Conservation (phyloP, 805 yeast genomes). For the Suhomyces vadensis region DNA sequence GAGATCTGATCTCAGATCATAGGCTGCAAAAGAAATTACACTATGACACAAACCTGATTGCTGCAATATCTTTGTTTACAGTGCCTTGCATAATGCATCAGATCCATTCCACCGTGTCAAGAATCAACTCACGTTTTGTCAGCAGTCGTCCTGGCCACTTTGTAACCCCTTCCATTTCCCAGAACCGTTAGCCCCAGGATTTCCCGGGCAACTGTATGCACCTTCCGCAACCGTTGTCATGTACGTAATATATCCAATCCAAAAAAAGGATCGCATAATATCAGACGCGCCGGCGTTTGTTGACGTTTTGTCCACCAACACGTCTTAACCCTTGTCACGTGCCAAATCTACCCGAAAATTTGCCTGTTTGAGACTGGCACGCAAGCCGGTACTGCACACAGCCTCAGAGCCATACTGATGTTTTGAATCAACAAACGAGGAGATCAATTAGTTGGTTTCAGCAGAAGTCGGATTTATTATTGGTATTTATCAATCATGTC, state of each 20-base stretch:
- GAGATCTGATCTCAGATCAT: not conserved
- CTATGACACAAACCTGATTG: not conserved
- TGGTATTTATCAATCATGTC: constrained; percentile 13
- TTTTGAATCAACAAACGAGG: constrained; percentile 2
- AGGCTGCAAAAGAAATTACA: not conserved
- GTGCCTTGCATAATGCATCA: not conserved
- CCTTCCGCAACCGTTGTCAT: not conserved
- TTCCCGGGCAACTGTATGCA: not conserved
- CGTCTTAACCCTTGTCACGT: not conserved
- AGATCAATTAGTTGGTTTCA: too few species aligned
- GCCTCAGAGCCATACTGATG: not conserved
- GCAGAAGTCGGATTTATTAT: too few species aligned
- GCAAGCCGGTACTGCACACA: constrained; percentile 2
- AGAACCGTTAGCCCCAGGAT: not conserved
- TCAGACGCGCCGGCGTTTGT: not conserved
- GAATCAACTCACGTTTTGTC: not conserved
- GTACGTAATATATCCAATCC: not conserved
- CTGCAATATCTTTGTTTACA: not conserved
- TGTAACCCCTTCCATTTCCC: not conserved
- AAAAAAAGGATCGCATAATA: not conserved
- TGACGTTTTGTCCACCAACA: not conserved
- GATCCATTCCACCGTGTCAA: not conserved
- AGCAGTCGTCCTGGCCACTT: not conserved
- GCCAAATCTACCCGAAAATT: not conserved
- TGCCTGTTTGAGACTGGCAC: not conserved